Conservation (phyloP, 108 stramenopile species). For the Stephanodiscus minutulus region DNA sequence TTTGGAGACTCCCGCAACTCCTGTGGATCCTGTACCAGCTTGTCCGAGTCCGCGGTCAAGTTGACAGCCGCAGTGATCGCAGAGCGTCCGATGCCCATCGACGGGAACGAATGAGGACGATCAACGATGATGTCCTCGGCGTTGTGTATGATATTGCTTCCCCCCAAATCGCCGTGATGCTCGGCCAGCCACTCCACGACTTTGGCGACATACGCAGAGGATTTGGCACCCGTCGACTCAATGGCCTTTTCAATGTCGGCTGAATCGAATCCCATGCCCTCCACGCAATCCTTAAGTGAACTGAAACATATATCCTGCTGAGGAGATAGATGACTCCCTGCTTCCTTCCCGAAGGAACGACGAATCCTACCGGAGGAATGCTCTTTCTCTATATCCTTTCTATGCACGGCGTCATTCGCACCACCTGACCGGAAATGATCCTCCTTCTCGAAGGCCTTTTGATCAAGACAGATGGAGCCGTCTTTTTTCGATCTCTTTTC, state of each 20-base stretch:
- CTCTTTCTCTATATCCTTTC: no score
- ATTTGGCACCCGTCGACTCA: neutral
- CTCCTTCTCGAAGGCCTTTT: no score
- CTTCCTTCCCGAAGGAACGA: no score
- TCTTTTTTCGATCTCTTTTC: no score
- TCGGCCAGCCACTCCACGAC: conserved; percentile 5
- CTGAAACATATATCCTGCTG: no score
- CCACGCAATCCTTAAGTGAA: neutral
- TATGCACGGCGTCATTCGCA: no score
- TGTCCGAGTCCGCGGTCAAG: neutral
- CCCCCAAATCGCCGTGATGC: neutral
- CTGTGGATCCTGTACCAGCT: no score
- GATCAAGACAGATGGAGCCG: no score
- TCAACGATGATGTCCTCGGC: neutral
- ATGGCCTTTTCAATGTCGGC: conserved; percentile 1
- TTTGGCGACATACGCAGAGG: neutral
- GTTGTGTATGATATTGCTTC: neutral
- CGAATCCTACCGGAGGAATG: no score
- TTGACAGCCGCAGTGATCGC: neutral
- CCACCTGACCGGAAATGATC: no score
- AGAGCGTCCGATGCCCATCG: neutral
- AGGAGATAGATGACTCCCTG: no score
- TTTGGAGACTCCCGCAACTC: no score
- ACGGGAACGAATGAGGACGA: neutral
- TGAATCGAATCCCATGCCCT: neutral